Conservation (phyloP, 2,329 filamentous ascomycete species). For the Xylariales sp. region DNA sequence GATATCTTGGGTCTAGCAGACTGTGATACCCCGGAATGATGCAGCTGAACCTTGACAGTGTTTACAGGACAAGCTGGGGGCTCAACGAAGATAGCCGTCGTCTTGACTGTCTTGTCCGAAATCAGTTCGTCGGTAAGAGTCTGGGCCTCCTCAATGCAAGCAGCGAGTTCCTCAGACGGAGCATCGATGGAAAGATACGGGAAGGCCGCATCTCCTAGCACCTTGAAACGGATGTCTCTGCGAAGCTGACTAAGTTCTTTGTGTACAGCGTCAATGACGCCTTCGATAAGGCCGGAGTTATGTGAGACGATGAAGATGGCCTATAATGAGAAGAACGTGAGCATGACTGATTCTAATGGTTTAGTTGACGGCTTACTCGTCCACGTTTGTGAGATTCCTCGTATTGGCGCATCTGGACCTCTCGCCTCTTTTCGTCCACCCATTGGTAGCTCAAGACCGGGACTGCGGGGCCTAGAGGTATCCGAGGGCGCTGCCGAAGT, state of each 20-base stretch:
- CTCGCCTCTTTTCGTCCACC: neutral
- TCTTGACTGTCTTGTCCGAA: slow-evolving; percentile 5
- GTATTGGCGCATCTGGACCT: no score
- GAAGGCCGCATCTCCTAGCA: neutral
- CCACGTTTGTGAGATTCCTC: neutral
- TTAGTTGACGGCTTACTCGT: neutral
- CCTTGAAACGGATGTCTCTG: neutral
- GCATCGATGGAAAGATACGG: slow-evolving; percentile 2
- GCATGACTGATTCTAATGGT: neutral
- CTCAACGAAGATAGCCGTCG: slow-evolving; percentile 4
- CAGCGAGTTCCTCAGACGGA: neutral
- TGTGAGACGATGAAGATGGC: slow-evolving; percentile 5
- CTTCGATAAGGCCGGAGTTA: neutral
- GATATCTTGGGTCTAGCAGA: neutral
- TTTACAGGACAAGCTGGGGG: neutral
- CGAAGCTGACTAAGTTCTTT: neutral
- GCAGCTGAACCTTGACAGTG: neutral
- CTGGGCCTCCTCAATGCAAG: slow-evolving; percentile 6
- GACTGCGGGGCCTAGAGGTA: no score
- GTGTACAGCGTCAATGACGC: neutral
- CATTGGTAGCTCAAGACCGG: neutral
- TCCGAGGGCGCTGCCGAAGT: no score
- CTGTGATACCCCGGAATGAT: neutral
- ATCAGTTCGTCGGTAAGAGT: slow-evolving; percentile 7
- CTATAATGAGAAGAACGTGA: neutral